Evolutionary conservation across 1,284 basidiomycete species (phyloP).

Genomic region (Cutaneotrichosporon dermatis): DNA sequence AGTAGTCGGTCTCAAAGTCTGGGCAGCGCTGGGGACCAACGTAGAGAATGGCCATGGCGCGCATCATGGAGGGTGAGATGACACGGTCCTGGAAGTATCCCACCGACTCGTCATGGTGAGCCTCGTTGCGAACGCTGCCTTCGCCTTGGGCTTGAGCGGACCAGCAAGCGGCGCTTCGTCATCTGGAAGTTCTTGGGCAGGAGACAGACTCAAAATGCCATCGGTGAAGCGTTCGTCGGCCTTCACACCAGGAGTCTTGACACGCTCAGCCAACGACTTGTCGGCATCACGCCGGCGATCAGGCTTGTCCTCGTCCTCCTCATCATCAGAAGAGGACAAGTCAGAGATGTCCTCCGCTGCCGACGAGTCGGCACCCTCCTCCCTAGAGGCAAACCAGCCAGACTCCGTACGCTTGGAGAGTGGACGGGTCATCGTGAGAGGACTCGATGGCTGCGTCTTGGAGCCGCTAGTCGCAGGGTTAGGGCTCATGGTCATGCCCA

Average conservation of each 20-base stretch:
- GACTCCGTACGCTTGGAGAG: conserved; percentile 8
- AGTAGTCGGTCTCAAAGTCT: conserved; percentile 90
- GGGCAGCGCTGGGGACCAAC: conserved; percentile 88
- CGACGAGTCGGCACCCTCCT: conserved; percentile 31
- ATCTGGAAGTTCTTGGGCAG: conserved; percentile 4
- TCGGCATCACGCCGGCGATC: conserved; percentile 44
- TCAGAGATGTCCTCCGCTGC: conserved; percentile 12
- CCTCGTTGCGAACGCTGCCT: conserved; percentile 66
- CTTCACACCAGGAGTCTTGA: conserved; percentile 44
- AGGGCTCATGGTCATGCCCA: conserved; percentile 15
- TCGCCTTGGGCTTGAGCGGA: conserved; percentile 31
- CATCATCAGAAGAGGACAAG: conserved; percentile 11
- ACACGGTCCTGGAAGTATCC: conserved; percentile 92
- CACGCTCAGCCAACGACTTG: conserved; percentile 49
- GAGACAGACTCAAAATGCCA: conserved; percentile 13
- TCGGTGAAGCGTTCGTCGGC: conserved; percentile 16
- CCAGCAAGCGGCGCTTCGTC: conserved; percentile 15
- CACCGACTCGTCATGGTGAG: conserved; percentile 94
- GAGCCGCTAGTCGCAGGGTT: conserved; percentile 3
- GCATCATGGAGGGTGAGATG: conserved; percentile 91
- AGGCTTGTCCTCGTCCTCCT: conserved; percentile 22
- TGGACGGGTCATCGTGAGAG: conserved; percentile 23
- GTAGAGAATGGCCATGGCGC: conserved; percentile 96
- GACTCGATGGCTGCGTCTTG: conserved; percentile 16
- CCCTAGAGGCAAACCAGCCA: conserved; percentile 55